Base-by-base conservation (phyloP, 306 rosid species). In the Morella rubra region DNA sequence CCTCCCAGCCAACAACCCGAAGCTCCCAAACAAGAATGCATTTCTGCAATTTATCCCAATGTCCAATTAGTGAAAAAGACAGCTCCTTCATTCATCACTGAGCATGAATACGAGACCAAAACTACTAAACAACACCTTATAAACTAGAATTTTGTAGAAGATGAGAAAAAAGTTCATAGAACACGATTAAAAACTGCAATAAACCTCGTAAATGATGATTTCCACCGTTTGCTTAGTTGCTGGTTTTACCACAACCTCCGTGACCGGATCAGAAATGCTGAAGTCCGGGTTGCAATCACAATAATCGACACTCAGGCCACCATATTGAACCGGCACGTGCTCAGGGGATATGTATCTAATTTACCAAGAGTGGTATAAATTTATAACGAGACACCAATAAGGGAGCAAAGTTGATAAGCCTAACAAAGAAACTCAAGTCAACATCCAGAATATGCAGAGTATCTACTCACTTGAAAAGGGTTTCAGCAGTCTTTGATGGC, bases 1-100 rank as follows among this genome's bases (percentile, higher is more conserved):
- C 97, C 80, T 95, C 98, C 98, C 98, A 95, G 40, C 97, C 97
- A 54, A 92, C 97, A 5, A 95, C 98, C 3, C 98, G 89, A 65
- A 95, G 91, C 92, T 95, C 98, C 98, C 97, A 95, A 67, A 87
- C 89, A 78, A 92, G 86, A 65, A 84, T 77, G 84, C 98, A 95
- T 80, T 88, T 90, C 98, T 95, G 89, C 80, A 88, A 76, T 72
- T 77, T 51, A 81, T 32, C 15, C 49, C 18, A 4, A 72, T 37
- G 10, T 27, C 73, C 69, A 52, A 71, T 73, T 41, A 72, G 45
- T 47, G 19, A 44, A 80, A 80, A 61, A 44, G 54, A 42, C 15
- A 32, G 18, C 49, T 44, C 60, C 79, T 45, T 22, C 58, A 60
- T 77, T 51, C 77, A 68, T 24, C 27, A 62, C 55, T 61, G 75